Evolutionary conservation across 2,329 filamentous ascomycete species (phyloP).

Genomic region (Talaromyces sp.): DNA sequence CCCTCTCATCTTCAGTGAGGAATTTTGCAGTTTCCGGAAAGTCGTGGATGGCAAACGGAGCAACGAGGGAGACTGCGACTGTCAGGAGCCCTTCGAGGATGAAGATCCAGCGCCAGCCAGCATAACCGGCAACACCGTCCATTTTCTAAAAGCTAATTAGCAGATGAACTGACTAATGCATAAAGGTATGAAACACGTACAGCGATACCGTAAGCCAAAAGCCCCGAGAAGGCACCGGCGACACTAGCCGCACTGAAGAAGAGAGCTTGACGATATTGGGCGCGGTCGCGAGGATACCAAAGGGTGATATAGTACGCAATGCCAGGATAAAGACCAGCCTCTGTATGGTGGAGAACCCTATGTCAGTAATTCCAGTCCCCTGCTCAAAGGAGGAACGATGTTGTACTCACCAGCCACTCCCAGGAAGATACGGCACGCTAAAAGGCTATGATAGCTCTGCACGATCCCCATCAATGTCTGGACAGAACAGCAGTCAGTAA

Average conservation of each 20-base stretch:
- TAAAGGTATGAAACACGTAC: conserved; percentile 44
- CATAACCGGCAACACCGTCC: conserved; percentile 44
- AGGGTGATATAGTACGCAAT: conserved; percentile 51
- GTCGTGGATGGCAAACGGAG: conserved; percentile 45
- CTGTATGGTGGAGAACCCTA: conserved; percentile 18
- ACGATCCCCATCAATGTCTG: conserved; percentile 42
- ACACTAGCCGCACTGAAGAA: conserved; percentile 58
- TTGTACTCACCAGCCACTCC: conserved; percentile 30
- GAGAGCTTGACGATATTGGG: conserved; percentile 54
- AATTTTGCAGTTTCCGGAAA: conserved; percentile 43
- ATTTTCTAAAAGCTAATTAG: conserved; percentile 36
- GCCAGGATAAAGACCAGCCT: conserved; percentile 43
- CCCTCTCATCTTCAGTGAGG: conserved; percentile 37
- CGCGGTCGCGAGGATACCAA: conserved; percentile 55
- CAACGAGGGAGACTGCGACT: conserved; percentile 37
- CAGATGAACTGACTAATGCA: not conserved
- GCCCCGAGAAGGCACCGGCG: conserved; percentile 73
- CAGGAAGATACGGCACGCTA: conserved; percentile 47
- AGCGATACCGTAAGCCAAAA: conserved; percentile 60
- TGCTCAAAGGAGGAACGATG: not conserved
- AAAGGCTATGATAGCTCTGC: conserved; percentile 42
- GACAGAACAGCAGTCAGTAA: not conserved
- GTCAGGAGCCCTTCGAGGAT: conserved; percentile 48
- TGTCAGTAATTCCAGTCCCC: not conserved
- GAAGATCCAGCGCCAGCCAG: conserved; percentile 49